Conservation (phyloP, 148 eudicot genomes). For the Nyssa sinensis region DNA sequence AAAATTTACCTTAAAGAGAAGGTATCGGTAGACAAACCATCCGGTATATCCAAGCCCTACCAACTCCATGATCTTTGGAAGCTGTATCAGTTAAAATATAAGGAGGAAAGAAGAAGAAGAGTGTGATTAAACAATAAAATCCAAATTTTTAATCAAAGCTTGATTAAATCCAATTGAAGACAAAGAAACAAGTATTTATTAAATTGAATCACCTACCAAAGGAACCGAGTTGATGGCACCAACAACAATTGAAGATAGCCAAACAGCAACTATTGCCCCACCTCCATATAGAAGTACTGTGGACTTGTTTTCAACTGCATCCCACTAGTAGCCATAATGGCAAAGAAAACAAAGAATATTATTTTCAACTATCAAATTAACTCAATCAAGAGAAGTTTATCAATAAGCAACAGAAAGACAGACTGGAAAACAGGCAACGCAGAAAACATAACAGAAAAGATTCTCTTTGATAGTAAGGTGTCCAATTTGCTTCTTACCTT, state of each 20-base stretch:
- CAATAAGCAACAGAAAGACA: not conserved
- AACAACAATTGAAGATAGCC: conserved; percentile 79
- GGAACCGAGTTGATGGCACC: conserved; percentile 96
- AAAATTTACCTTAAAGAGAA: conserved; percentile 69
- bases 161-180: no score
- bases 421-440: not conserved
- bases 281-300: conserved; percentile 96
- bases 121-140: no score
- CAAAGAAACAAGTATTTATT: no score
- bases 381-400: not conserved
- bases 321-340: conserved; percentile 57
- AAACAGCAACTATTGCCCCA: conserved; percentile 84
- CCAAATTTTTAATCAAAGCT: no score
- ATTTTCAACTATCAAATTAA: not conserved
- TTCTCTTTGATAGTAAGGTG: not conserved
- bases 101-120: not conserved
- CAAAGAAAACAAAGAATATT: not conserved
- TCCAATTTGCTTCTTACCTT: conserved; percentile 46
- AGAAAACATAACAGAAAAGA: not conserved
- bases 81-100: conserved; percentile 35
- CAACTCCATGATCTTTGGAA: conserved; percentile 83
- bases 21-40: conserved; percentile 90
- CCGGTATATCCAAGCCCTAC: conserved; percentile 88
- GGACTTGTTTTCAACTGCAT: conserved; percentile 94
- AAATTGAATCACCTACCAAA: conserved; percentile 58